A percentile compares a stretch with the other conserved stretches of the same genome.
Evolutionary conservation across 2,329 filamentous ascomycete species (phyloP).

Genomic region (Fusarium aywerte): DNA sequence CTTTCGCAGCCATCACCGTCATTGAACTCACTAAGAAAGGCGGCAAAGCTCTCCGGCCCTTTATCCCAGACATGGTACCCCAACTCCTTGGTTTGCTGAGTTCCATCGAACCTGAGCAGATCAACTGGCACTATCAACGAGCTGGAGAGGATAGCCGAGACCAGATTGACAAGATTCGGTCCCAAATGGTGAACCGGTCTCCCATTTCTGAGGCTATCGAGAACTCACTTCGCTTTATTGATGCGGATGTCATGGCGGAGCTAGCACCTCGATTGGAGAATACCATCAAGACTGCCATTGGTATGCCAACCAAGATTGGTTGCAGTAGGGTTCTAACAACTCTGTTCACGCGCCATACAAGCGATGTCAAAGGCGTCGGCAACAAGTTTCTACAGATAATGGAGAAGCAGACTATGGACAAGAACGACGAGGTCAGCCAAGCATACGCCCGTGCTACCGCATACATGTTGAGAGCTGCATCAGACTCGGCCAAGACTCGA

Average conservation of each 20-base stretch:
- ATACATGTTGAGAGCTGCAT: constrained; percentile 76
- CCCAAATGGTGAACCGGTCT: constrained; percentile 83
- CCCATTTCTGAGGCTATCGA: constrained; percentile 95
- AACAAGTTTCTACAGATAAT: constrained; percentile 80
- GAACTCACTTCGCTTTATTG: constrained; percentile 84
- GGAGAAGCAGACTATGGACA: constrained; percentile 85
- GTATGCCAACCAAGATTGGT: constrained; percentile 93
- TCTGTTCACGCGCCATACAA: constrained; percentile 81
- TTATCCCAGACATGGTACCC: constrained; percentile 83
- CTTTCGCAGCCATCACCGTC: constrained; percentile 84
- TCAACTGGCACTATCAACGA: constrained; percentile 94
- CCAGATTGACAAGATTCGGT: constrained; percentile 87
- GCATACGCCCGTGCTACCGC: constrained; percentile 88
- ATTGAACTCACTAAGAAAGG: constrained; percentile 91
- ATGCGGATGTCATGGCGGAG: constrained; percentile 79
- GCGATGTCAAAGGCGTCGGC: constrained; percentile 79
- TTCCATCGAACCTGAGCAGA: constrained; percentile 85
- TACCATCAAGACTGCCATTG: constrained; percentile 86
- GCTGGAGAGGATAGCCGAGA: constrained; percentile 88
- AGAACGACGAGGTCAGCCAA: constrained; percentile 92
- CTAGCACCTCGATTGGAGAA: constrained; percentile 78
- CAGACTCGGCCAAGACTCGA: constrained; percentile 59
- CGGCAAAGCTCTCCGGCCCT: constrained; percentile 80
- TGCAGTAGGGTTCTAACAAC: constrained; percentile 87
- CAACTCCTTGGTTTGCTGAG: constrained; percentile 85